phyloP scores from a whole-genome alignment of 306 rosid species.

The Spatholobus suberectus region DNA sequence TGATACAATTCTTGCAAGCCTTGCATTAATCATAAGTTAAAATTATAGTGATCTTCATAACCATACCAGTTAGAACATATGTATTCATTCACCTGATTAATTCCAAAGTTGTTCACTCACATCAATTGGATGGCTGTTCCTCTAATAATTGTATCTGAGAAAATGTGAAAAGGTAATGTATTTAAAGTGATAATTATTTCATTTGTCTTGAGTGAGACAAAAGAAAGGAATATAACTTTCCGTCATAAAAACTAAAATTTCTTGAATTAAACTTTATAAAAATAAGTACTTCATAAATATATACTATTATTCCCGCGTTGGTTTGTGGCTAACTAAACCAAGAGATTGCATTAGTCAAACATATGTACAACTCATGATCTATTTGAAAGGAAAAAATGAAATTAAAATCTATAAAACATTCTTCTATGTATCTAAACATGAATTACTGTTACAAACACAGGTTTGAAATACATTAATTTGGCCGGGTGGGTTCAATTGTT shows the following conservation, averaged over 20 bases:
- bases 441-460: background rate
- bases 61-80: background rate
- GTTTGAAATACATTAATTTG: background rate
- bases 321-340: too few species aligned
- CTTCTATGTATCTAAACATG: background rate
- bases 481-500: too few species aligned
- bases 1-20: slow-evolving; percentile 44
- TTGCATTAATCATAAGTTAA: background rate
- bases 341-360: background rate
- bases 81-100: slow-evolving; percentile 13
- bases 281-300: background rate
- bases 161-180: background rate
- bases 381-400: too few species aligned
- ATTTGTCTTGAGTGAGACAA: slow-evolving; percentile 29
- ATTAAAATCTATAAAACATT: too few species aligned
- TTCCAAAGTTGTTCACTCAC: background rate
- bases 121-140: background rate
- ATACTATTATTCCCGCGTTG: too few species aligned
- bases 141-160: slow-evolving; percentile 24
- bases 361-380: background rate
- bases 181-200: slow-evolving; percentile 18
- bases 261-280: background rate
- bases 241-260: background rate
- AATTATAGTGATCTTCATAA: background rate
- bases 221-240: background rate